phyloP scores from a whole-genome alignment of 2,329 filamentous ascomycete genomes.

The Exophiala bonariae region DNA sequence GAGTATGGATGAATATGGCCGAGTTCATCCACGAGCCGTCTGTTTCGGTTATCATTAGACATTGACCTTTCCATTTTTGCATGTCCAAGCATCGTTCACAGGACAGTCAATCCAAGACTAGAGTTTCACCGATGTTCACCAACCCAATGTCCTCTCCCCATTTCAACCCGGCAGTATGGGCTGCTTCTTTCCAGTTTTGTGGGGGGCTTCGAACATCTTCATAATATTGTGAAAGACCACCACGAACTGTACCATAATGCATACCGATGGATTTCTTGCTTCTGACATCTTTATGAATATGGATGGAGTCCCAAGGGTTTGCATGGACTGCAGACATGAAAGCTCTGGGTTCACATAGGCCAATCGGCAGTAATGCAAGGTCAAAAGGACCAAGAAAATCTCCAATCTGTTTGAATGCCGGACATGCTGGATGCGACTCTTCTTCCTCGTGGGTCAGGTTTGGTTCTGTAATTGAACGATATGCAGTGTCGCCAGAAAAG shows the following conservation, averaged over 20 bases:
- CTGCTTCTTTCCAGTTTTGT: constrained; percentile 44
- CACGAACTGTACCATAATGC: constrained; percentile 48
- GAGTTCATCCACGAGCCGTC: too few relatives aligned
- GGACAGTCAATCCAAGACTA: constrained; percentile 30
- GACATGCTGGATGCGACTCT: constrained; percentile 43
- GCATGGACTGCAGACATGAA: constrained; percentile 49
- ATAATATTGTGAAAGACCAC: constrained; percentile 43
- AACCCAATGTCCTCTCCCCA: constrained; percentile 39
- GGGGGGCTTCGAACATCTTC: constrained; percentile 52
- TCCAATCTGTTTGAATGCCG: constrained; percentile 50
- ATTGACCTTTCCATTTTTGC: too few relatives aligned
- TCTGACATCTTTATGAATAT: constrained; percentile 48
- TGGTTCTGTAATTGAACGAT: constrained; percentile 36
- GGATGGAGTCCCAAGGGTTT: constrained; percentile 48
- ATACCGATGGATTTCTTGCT: constrained; percentile 52
- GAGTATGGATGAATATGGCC: too few relatives aligned
- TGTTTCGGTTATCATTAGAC: not conserved
- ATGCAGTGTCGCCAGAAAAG: constrained; percentile 54
- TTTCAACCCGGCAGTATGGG: constrained; percentile 42
- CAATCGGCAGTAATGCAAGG: constrained; percentile 51
- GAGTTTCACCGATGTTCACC: constrained; percentile 51
- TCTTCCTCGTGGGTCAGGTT: constrained; percentile 23
- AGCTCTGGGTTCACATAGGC: constrained; percentile 46
- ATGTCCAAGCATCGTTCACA: too few relatives aligned
- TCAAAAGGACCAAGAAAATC: constrained; percentile 49